phyloP scores from a whole-genome alignment of 208 protist species.

The Spongospora subterranea region DNA sequence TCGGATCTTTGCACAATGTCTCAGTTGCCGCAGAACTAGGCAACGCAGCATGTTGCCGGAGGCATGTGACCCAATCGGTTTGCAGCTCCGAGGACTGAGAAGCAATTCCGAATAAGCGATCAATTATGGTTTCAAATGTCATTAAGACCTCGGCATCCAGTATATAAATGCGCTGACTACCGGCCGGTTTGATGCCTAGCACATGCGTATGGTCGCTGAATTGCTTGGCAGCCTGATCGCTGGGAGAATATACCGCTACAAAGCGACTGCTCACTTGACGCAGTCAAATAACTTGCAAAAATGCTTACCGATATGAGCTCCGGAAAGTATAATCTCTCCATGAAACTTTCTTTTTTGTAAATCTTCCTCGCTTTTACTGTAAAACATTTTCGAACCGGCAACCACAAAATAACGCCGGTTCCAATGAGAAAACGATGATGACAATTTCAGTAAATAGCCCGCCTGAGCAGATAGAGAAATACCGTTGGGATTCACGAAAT shows the following conservation, averaged over 20 bases:
- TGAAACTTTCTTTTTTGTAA: constrained; percentile 2
- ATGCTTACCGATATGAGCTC: constrained; percentile 9
- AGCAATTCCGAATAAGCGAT: background rate
- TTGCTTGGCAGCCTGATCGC: background rate
- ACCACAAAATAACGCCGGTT: constrained; percentile 40
- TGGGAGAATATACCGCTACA: background rate
- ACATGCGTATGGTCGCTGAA: constrained; percentile 6
- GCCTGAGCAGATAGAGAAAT: too few species aligned
- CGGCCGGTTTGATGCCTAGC: constrained; percentile 35
- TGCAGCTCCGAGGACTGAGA: background rate
- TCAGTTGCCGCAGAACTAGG: background rate
- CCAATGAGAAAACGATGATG: constrained; percentile 46
- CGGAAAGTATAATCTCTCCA: background rate
- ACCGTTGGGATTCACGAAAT: too few species aligned
- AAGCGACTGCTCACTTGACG: background rate
- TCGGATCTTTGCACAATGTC: background rate
- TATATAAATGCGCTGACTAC: background rate
- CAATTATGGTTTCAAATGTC: background rate
- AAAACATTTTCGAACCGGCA: background rate
- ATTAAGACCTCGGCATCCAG: background rate
- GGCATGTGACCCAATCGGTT: constrained; percentile 24
- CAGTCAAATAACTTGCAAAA: background rate
- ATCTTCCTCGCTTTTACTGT: constrained; percentile 47
- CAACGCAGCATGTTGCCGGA: background rate
- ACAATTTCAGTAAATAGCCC: constrained; percentile 34